Evolutionary conservation across 306 rosid species (phyloP), one percentile per base, ranked within the genome.

Genomic region (Cyamopsis tetragonoloba): DNA sequence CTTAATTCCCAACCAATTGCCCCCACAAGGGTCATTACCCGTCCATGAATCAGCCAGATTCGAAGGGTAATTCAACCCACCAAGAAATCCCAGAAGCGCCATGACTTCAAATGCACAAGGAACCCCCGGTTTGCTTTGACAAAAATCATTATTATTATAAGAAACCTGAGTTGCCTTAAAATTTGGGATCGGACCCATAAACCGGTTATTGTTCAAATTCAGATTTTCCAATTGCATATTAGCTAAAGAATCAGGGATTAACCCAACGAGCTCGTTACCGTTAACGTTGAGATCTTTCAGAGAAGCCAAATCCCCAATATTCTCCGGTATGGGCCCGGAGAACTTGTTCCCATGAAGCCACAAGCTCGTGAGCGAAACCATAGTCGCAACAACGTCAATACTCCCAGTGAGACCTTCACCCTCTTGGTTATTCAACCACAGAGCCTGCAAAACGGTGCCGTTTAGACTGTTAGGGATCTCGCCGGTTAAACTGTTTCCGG

Each of bases 331-430:
- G 2, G 76, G 53, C 27, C 96, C 96, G 0, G 84, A 47, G 82
- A 95, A 95, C 17, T 59, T 59, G 64, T 95, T 95, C 28, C 99
- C 99, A 28, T 95, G 99, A 44, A 95, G 97, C 97, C 97, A 95
- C 35, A 87, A 26, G 44, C 83, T 83, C 1, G 53, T 77, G 8
- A 95, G 88, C 13, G 88, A 83, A 47, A 43, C 62, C 92, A 95
- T 95, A 8, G 89, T 73, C 0, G 87, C 66, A 58, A 90, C 77
- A 35, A 86, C 81, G 44, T 83, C 88, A 49, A 95, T 80, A 13
- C 74, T 47, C 30, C 99, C 99, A 39, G 56, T 83, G 61, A 95
- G 41, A 1, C 87, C 80, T 7, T 34, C 83, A 5, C 85, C 92
- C 18, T 4, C 20, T 47, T 83, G 99, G 69, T 90, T 80, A 51